These are phyloP conservation scores for Fusarium coffeatum DNA, from an alignment of 2,329 filamentous ascomycete genomes.

Conservation along the genomic window DNA sequence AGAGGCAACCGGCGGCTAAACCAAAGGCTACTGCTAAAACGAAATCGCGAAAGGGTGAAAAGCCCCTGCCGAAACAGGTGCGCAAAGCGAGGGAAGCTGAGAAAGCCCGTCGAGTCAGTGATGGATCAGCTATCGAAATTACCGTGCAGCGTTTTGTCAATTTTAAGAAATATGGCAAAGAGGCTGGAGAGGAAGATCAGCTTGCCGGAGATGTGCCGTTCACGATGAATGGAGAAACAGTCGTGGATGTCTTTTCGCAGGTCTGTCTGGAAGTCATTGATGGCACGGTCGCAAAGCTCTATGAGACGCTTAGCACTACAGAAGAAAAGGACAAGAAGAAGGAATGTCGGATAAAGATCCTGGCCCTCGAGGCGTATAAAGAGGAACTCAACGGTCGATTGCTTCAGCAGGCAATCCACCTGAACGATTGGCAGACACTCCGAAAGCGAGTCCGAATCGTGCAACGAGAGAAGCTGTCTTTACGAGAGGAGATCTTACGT, in stretches of 20 bases:
- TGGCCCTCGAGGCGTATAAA: constrained; percentile 68
- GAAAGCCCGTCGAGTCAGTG: constrained; percentile 40
- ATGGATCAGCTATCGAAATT: constrained; percentile 60
- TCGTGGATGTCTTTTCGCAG: constrained; percentile 71
- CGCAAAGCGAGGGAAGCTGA: constrained; percentile 39
- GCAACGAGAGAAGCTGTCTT: constrained; percentile 66
- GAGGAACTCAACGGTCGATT: constrained; percentile 67
- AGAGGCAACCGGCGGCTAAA: constrained; percentile 53
- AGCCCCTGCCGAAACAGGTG: constrained; percentile 31
- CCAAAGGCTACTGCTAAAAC: constrained; percentile 30
- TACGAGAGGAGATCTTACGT: constrained; percentile 70
- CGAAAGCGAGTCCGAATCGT: constrained; percentile 67
- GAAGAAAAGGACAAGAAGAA: constrained; percentile 61
- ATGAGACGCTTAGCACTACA: constrained; percentile 53
- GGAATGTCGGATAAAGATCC: constrained; percentile 66
- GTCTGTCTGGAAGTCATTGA: constrained; percentile 70
- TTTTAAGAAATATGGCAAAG: constrained; percentile 56
- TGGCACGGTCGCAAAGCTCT: constrained; percentile 61
- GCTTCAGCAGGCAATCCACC: constrained; percentile 69
- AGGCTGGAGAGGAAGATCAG: constrained; percentile 55
- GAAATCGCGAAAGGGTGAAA: constrained; percentile 42
- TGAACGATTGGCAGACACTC: constrained; percentile 69
- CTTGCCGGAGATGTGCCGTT: constrained; percentile 65
- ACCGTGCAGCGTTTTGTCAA: constrained; percentile 69
- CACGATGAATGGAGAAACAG: constrained; percentile 67